Percentiles rank a stretch among this genome's conserved stretches.
These are phyloP conservation scores for Blastobotrys americana DNA, from an alignment of 805 yeast genomes.

Conservation along the genomic window DNA sequence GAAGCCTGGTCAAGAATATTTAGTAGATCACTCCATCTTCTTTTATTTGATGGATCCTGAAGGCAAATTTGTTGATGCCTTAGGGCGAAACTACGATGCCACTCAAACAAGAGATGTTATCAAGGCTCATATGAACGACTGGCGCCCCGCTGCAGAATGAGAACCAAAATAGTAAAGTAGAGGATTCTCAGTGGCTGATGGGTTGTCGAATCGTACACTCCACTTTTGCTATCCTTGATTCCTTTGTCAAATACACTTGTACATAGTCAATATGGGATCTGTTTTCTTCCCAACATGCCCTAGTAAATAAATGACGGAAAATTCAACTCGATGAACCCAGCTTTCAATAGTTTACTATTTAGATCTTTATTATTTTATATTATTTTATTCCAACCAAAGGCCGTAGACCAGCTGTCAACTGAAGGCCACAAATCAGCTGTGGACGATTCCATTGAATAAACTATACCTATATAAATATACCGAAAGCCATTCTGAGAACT, in stretches of 20 bases:
- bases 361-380: too few species aligned
- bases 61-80: constrained; percentile 88
- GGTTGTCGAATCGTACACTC: constrained; percentile 5
- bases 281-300: too few species aligned
- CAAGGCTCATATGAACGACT: constrained; percentile 64
- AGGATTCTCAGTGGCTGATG: constrained; percentile 43
- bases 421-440: too few species aligned
- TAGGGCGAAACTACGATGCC: constrained; percentile 86
- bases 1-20: constrained; percentile 91
- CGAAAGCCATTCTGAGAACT: too few species aligned
- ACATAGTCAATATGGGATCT: not conserved
- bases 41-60: constrained; percentile 98
- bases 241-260: constrained; percentile 6
- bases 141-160: constrained; percentile 64
- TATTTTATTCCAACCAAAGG: too few species aligned
- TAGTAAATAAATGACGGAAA: too few species aligned
- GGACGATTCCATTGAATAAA: too few species aligned
- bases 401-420: too few species aligned
- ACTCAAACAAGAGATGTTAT: constrained; percentile 71
- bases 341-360: constrained; percentile 11
- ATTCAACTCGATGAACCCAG: too few species aligned
- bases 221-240: too few species aligned
- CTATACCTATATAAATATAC: too few species aligned
- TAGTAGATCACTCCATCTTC: constrained; percentile 96
- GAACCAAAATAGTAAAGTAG: too few species aligned